Base-by-base conservation (phyloP, 2,329 filamentous ascomycete genomes). In the Trichoderma sp. region DNA sequence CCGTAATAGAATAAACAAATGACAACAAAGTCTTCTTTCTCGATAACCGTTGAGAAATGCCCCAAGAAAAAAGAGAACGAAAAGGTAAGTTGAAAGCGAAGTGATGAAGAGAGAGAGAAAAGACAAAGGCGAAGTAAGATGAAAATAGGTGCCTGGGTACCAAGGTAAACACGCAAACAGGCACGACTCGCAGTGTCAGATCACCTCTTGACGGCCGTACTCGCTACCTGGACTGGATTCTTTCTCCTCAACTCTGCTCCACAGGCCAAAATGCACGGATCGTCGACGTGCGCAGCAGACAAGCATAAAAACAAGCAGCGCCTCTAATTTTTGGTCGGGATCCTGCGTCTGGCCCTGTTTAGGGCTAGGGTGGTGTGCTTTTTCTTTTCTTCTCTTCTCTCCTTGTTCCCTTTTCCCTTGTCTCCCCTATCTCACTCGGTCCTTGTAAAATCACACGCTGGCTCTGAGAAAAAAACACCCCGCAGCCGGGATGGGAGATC, bases 301-400 rank as follows among this genome's bases (percentile, higher is more conserved):
- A 73, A 73, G 71, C 71, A 73, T 73, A 73, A 73, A 73, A 73
- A 65, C 69, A 73, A 73, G 71, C 71, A 65, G 71, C 69, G 60
- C 60, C 60, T 29, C 59, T 63, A 53, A n/a, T 60, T 68, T 66
- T 31, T 31, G 56, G 69, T 64, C 69, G 59, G n/a, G 31, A 62
- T 74, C 63, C 50, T 29, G 50, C 27, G 33, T 29, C 53, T 6
- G 72, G 53, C 50, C 53, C 64, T 67, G 18, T 67, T 65, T 59
- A 67, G 72, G 69, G 59, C 29, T 71, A 71, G 67, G 67, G 67
- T 71, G 67, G 67, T 45, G 67, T 71, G 56, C 33, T 31, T 45
- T 27, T 41, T 56, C 31, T 60, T 31, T 6, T 65, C 18, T 41
- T 16, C 6, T 45, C 56, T 59, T 41, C 16, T 29, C n/a, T 65